Percentiles rank a stretch among this genome's conserved stretches.
Evolutionary conservation across 106 monocot genomes (phyloP).

Genomic region (Hemerocallis citrina): DNA sequence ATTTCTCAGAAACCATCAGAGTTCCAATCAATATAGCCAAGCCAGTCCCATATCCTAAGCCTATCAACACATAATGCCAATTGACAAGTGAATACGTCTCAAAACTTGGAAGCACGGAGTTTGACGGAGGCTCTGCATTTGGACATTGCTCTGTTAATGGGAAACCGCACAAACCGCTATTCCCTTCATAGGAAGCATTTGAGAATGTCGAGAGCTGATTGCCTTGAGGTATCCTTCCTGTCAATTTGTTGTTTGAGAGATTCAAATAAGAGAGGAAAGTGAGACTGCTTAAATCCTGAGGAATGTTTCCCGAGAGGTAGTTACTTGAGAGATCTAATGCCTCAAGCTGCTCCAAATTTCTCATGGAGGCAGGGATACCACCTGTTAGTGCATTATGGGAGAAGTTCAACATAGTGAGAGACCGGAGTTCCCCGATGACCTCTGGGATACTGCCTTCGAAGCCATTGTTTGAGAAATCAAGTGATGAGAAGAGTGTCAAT

Average conservation of each 20-base stretch:
- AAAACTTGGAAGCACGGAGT: not conserved
- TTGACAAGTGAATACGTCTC: not conserved
- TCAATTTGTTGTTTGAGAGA: conserved; percentile 44
- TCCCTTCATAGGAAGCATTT: conserved; percentile 31
- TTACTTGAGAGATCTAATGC: conserved; percentile 68
- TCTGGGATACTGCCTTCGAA: conserved; percentile 55
- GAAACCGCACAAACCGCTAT: conserved; percentile 43
- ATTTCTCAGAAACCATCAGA: conserved; percentile 17
- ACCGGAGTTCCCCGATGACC: conserved; percentile 24
- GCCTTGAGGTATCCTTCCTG: conserved; percentile 35
- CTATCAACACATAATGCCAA: conserved; percentile 23
- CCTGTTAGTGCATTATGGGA: conserved; percentile 48
- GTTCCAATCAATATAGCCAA: conserved; percentile 28
- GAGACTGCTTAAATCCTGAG: conserved; percentile 21
- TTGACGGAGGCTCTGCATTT: not conserved
- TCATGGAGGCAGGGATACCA: conserved; percentile 30
- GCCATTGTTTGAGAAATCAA: conserved; percentile 62
- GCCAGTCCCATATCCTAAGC: conserved; percentile 48
- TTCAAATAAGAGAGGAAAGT: conserved; percentile 51
- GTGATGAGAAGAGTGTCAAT: conserved; percentile 33
- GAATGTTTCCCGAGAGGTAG: conserved; percentile 49
- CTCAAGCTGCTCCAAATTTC: conserved; percentile 36
- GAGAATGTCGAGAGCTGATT: conserved; percentile 39
- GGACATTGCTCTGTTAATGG: conserved; percentile 29
- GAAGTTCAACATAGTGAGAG: conserved; percentile 43